phyloP scores from a whole-genome alignment of 805 yeast species.

The Nakazawaea holstii region DNA sequence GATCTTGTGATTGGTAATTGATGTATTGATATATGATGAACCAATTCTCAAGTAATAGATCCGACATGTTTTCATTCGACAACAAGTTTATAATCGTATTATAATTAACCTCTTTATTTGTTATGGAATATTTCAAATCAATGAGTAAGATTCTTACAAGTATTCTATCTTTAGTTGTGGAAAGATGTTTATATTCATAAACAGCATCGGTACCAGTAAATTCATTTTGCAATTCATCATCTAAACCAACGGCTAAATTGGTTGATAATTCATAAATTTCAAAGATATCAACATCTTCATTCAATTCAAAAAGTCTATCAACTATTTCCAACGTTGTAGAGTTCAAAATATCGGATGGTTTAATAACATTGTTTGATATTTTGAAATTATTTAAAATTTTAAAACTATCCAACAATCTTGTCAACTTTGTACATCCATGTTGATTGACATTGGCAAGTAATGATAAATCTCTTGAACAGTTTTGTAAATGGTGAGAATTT shows the following conservation, averaged over 20 bases:
- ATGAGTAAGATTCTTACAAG: conserved; percentile 1
- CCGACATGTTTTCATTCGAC: conserved; percentile 1
- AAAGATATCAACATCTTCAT: conserved; percentile 6
- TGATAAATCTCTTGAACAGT: conserved; percentile 4
- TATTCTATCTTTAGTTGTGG: background rate
- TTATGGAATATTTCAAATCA: conserved; percentile 2
- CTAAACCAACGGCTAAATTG: conserved; percentile 1
- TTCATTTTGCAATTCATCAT: conserved; percentile 1
- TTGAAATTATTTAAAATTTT: conserved; percentile 3
- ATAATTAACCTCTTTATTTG: background rate
- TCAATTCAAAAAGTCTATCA: conserved; percentile 9
- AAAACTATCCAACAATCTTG: conserved; percentile 4
- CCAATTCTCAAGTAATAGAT: conserved; percentile 8
- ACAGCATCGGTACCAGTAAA: background rate
- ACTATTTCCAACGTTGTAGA: background rate
- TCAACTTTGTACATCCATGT: background rate
- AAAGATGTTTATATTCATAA: conserved; percentile 3
- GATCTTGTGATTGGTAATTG: background rate
- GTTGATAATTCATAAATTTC: conserved; percentile 5
- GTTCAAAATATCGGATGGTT: conserved; percentile 2
- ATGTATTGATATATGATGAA: conserved; percentile 5
- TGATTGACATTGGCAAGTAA: background rate
- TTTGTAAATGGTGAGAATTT: conserved; percentile 7
- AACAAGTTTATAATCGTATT: background rate
- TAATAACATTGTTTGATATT: conserved; percentile 3